A percentile compares a stretch with the other conserved stretches of the same genome.
Conservation (phyloP, 768 basidiomycete genomes). For the Trametes cinnabarina region DNA sequence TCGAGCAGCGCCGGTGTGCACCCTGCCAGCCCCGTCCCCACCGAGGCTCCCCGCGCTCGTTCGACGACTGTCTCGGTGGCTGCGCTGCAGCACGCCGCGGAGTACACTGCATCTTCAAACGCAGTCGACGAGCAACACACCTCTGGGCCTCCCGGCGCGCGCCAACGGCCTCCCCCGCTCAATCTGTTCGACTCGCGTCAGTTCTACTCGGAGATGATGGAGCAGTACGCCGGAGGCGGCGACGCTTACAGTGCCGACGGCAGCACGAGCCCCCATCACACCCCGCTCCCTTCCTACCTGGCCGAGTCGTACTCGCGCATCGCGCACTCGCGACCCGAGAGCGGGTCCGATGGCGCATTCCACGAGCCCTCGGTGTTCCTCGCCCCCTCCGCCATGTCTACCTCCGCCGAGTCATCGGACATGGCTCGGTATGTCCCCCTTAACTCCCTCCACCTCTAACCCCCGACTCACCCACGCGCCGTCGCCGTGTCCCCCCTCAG, state of each 20-base stretch:
- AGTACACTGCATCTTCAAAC: background rate
- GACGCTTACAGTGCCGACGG: background rate
- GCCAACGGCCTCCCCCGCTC: constrained; percentile 20
- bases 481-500: background rate
- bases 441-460: background rate
- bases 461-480: background rate
- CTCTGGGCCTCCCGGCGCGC: background rate
- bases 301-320: constrained; percentile 16
- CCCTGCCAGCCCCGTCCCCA: background rate
- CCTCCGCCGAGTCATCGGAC: constrained; percentile 1
- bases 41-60: background rate
- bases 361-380: constrained; percentile 5
- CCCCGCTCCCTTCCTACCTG: constrained; percentile 21
- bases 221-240: background rate
- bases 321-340: background rate
- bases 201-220: background rate
- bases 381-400: background rate
- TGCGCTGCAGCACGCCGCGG: background rate
- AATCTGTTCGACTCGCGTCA: constrained; percentile 5
- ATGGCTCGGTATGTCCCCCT: constrained; percentile 9
- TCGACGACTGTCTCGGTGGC: background rate
- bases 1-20: background rate
- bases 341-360: background rate
- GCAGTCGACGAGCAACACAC: background rate
- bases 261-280: background rate